phyloP scores from a whole-genome alignment of 306 rosid genomes.

The Dryas octopetala region DNA sequence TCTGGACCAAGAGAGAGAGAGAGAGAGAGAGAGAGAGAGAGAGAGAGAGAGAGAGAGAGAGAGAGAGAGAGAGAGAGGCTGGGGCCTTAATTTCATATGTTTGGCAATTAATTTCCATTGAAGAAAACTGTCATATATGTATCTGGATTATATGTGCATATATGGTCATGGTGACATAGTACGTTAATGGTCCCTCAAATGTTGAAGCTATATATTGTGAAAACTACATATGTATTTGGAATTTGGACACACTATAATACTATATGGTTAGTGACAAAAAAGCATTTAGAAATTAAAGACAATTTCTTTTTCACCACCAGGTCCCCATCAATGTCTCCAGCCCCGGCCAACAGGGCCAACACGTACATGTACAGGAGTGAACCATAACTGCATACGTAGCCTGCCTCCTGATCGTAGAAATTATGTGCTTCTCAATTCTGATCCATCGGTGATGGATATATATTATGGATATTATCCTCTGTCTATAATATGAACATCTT shows the following conservation, averaged over 20 bases:
- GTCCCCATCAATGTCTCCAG: conserved; percentile 46
- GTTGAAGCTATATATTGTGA: conserved; percentile 35
- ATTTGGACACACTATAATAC: conserved; percentile 38
- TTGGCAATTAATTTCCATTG: conserved; percentile 5
- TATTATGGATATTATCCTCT: not conserved
- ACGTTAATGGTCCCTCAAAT: conserved; percentile 40
- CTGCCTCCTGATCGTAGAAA: conserved; percentile 43
- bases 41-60: conserved; percentile 12
- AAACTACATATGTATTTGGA: conserved; percentile 52
- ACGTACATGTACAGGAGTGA: conserved; percentile 49
- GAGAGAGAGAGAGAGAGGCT: conserved; percentile 17
- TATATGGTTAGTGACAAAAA: conserved; percentile 29
- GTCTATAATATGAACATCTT: no score
- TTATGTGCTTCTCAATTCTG: conserved; percentile 18
- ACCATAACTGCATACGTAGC: conserved; percentile 60
- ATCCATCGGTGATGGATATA: not conserved
- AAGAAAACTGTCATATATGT: not conserved
- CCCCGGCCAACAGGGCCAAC: conserved; percentile 25
- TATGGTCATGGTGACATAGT: conserved; percentile 11
- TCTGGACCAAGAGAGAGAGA: not conserved
- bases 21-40: conserved; percentile 8
- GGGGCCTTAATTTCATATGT: not conserved
- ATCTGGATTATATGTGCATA: no score
- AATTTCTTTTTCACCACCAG: conserved; percentile 18
- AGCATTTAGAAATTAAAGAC: not conserved